Base-by-base conservation (phyloP, 2,329 filamentous ascomycete genomes). In the Pyricularia pennisetigena region DNA sequence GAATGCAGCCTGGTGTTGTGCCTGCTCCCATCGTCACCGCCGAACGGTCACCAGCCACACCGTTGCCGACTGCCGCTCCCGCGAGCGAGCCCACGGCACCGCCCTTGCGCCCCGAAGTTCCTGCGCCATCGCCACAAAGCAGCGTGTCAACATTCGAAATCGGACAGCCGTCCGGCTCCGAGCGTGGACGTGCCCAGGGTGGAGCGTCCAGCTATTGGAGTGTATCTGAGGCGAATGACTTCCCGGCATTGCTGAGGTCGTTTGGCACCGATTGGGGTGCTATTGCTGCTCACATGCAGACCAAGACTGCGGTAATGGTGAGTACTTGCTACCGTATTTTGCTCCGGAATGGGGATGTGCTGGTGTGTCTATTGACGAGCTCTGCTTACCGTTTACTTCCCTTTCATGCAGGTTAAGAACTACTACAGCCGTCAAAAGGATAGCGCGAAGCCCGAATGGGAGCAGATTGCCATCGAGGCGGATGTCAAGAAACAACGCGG, bases 281-380 rank as follows among this genome's bases (percentile, higher is more conserved):
- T 4, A 94, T 94, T 77, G 90, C 92, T 59, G 83, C 83, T 67
- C 88, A 92, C 73, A 93, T 95, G 90, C 89, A 90, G 66, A 92
- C 91, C 4, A 94, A 94, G 79, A 94, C 92, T 23, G 85, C 90
- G 68, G 90, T 91, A n/a, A 95, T 95, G 92, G 92, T 91, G 82
- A 76, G 83, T 35, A 30, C 9, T 26, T 35, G 26, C 16, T 29
- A n/a, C 23, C 7, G 0, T 57, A 2, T 14, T 24, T 14, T 35
- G 12, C 32, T 16, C 16, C 14, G 32, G 12, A 9, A 14, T 28
- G 8, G 23, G 9, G 28, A 65, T 26, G 1, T 7, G n/a, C 41
- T 26, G 41, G 23, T n/a, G 29, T 64, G 3, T 26, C 30, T 9
- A 3, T 16, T 16, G n/a, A 30, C 7, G 5, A 4, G 12, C 26